Base-by-base conservation (phyloP, 495 filamentous ascomycete genomes). In the Neurospora sp. region DNA sequence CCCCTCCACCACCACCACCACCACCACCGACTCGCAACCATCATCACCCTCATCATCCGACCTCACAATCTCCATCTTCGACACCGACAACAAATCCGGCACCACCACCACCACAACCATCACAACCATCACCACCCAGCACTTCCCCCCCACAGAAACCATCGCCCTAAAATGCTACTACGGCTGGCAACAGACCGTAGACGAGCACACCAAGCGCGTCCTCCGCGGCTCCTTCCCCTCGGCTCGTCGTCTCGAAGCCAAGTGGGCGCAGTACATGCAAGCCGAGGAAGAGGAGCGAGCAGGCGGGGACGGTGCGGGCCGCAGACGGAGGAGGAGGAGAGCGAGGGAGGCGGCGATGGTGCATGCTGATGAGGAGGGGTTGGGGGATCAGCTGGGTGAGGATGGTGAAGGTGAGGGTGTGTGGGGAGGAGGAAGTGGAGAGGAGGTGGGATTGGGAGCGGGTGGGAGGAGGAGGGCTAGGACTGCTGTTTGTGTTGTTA, bases 251-350 rank as follows among this genome's bases (percentile, higher is more conserved):
- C 83, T 99, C 27, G 94, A 97, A 82, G 85, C 88, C 69, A 97
- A 94, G 82, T 99, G 96, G 96, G 93, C 90, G 0, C 91, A 97
- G 40, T 95, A 94, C 75, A 98, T 98, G 96, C 91, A 95, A 81
- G 89, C 92, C 7, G 91, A 87, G 31, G 92, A 97, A 76, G 96
- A 98, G 77, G 53, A 65, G 27, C 53, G 53, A 4, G 93, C 91
- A 0, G 93, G 91, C 0, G 87, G 86, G 1, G 85, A 76, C 1
- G 89, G 88, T 0, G 85, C 84, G 0, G 88, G 89, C 1, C 81
- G 84, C 0, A 84, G 94, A 44, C 82, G 94, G 71, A 82, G 94
- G 68, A 84, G 94, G 73, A 84, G 94, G 38, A 86, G 93, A 70
- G 91, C 91, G 6, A 86, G 93, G 39, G 93, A 96, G 79, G 93